These are phyloP conservation scores for Torulaspora franciscae DNA, from an alignment of 805 yeast genomes.

Conservation along the genomic window DNA sequence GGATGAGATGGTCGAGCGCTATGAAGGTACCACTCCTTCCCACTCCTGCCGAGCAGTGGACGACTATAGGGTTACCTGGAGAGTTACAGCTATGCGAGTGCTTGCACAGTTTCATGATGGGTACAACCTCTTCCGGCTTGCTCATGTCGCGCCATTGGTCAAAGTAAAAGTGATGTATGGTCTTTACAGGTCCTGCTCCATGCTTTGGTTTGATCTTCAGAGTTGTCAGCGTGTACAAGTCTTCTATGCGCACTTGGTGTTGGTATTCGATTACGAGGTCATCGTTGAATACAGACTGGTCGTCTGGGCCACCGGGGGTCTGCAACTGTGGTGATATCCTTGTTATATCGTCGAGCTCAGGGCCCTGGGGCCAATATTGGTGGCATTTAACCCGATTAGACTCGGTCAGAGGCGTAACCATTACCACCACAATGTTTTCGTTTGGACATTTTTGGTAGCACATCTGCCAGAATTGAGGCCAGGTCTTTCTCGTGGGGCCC, in stretches of 20 bases:
- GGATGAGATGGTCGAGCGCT: constrained; percentile 40
- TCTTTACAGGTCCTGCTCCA: constrained; percentile 41
- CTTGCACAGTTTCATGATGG: constrained; percentile 32
- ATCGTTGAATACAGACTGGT: constrained; percentile 21
- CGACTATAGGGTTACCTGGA: constrained; percentile 50
- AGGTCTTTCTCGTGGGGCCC: constrained; percentile 72
- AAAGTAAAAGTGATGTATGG: constrained; percentile 61
- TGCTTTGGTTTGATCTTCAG: constrained; percentile 19
- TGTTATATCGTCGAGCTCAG: constrained; percentile 4
- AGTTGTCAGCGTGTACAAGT: constrained; percentile 26
- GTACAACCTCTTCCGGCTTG: constrained; percentile 43
- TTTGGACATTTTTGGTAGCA: constrained; percentile 55
- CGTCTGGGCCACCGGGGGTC: constrained; percentile 24
- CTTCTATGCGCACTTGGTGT: constrained; percentile 19
- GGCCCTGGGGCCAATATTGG: constrained; percentile 62
- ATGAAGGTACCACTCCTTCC: constrained; percentile 93
- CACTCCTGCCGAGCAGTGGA: constrained; percentile 96
- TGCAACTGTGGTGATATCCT: constrained; percentile 16
- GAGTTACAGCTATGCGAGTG: constrained; percentile 32
- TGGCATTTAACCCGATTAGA: constrained; percentile 68
- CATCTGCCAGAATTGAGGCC: constrained; percentile 88
- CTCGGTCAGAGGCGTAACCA: constrained; percentile 75
- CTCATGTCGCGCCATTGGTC: constrained; percentile 83
- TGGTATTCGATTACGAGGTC: constrained; percentile 22
- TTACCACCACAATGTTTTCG: constrained; percentile 54